Percentiles rank a stretch among this genome's conserved stretches.
These are phyloP conservation scores for Curvularia verruculosa DNA, from an alignment of 2,329 filamentous ascomycete genomes.

Conservation along the genomic window DNA sequence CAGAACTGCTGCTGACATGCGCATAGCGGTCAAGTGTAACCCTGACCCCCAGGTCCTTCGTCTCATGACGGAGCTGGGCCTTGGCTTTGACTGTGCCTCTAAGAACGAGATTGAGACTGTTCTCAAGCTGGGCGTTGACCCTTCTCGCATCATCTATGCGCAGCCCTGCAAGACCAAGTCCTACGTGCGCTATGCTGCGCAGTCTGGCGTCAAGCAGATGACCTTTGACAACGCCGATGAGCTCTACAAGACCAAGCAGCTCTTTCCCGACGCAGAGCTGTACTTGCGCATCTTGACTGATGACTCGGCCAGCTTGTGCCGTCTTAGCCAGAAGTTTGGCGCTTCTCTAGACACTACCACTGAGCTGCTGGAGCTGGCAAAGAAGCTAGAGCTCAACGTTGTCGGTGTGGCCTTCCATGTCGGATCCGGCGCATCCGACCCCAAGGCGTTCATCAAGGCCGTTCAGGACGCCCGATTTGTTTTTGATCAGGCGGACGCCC, in stretches of 20 bases:
- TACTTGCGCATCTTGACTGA: slow-evolving; percentile 95
- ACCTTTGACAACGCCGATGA: slow-evolving; percentile 99
- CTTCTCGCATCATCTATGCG: slow-evolving; percentile 94
- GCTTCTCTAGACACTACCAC: slow-evolving; percentile 83
- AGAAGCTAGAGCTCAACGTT: slow-evolving; percentile 83
- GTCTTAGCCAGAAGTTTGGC: slow-evolving; percentile 96
- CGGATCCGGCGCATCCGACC: slow-evolving; percentile 92
- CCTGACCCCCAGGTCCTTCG: slow-evolving; percentile 87
- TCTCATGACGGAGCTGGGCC: slow-evolving; percentile 85
- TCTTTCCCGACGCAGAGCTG: slow-evolving; percentile 87
- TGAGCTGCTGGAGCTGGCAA: slow-evolving; percentile 78
- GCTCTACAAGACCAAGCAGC: slow-evolving; percentile 94
- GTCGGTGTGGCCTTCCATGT: slow-evolving; percentile 98
- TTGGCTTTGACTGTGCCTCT: slow-evolving; percentile 97
- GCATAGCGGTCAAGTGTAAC: slow-evolving; percentile 94
- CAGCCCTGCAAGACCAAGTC: slow-evolving; percentile 99
- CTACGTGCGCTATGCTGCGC: slow-evolving; percentile 88
- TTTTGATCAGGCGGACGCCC: slow-evolving; percentile 79
- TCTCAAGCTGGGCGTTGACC: slow-evolving; percentile 79
- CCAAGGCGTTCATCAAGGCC: slow-evolving; percentile 87
- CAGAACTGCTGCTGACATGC: slow-evolving; percentile 29
- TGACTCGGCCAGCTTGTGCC: slow-evolving; percentile 91
- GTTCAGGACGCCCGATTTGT: slow-evolving; percentile 87
- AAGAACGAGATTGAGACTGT: slow-evolving; percentile 97
- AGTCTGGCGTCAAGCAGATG: slow-evolving; percentile 92